Evolutionary conservation across 148 eudicot genomes (phyloP).

Genomic region (Heliamphora exappendiculata): DNA sequence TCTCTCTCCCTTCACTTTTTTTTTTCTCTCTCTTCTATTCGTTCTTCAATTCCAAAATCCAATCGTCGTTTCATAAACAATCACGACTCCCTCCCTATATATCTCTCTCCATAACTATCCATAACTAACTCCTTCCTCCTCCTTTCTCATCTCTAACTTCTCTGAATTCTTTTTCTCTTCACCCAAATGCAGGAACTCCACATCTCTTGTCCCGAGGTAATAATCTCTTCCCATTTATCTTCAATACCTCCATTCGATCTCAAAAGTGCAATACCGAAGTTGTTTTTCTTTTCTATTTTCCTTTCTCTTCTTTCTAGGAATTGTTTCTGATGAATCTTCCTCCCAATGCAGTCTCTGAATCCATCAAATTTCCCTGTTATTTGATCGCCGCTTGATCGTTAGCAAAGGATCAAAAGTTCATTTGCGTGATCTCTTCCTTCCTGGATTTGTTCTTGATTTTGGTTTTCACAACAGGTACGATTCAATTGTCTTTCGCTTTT

Average conservation of each 20-base stretch:
- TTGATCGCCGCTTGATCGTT: not conserved
- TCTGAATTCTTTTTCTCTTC: not conserved
- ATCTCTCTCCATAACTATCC: too few relatives aligned
- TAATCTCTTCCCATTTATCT: not conserved
- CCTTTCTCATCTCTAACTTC: slow-evolving; percentile 11
- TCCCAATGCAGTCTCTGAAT: slow-evolving; percentile 4
- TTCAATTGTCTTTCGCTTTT: too few relatives aligned
- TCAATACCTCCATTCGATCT: not conserved
- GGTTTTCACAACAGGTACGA: not conserved
- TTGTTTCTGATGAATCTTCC: not conserved
- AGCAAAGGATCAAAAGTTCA: not conserved
- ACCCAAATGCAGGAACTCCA: not conserved
- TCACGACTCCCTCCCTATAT: not conserved
- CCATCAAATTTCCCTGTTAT: too few relatives aligned
- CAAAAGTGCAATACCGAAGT: too few relatives aligned
- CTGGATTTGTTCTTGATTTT: not conserved
- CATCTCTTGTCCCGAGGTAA: slow-evolving; percentile 2
- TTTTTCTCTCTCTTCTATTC: too few relatives aligned
- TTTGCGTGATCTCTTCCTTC: not conserved
- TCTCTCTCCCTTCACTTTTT: too few relatives aligned
- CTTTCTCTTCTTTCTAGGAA: not conserved
- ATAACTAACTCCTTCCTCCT: slow-evolving; percentile 14
- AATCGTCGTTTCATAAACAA: not conserved
- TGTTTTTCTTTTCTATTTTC: too few relatives aligned
- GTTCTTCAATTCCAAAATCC: slow-evolving; percentile 9